These are phyloP conservation scores for Aegilops bicornis DNA, from an alignment of 176 grass and related monocot genomes.

Conservation along the genomic window DNA sequence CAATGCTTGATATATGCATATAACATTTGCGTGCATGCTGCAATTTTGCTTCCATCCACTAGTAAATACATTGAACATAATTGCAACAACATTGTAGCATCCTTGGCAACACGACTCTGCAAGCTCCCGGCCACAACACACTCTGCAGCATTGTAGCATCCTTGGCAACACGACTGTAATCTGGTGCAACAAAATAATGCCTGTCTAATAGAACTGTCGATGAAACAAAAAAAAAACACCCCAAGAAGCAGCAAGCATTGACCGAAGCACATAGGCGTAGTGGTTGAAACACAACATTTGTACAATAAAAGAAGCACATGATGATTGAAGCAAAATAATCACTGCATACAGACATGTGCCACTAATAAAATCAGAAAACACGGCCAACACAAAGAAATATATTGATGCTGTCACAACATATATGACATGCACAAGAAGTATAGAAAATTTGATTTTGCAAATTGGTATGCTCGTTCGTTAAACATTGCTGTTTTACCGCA, in stretches of 20 bases:
- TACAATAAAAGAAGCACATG: not conserved
- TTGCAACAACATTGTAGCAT: no score
- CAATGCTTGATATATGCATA: no score
- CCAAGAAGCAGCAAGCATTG: not conserved
- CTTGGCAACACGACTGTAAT: not conserved
- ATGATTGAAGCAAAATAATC: not conserved
- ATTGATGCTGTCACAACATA: not conserved
- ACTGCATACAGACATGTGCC: no score
- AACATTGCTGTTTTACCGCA: not conserved
- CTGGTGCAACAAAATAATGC: no score
- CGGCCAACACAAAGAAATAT: not conserved
- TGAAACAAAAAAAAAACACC: no score
- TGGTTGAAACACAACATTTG: not conserved
- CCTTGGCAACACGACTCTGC: no score
- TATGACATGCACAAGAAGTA: not conserved
- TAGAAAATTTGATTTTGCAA: not conserved
- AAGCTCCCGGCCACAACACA: no score
- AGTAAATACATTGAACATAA: no score
- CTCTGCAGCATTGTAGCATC: no score
- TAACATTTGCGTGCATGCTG: no score
- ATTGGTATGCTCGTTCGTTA: not conserved
- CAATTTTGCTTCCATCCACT: no score
- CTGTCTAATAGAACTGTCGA: no score
- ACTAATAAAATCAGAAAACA: not conserved
- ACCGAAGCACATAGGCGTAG: not conserved